Base-by-base conservation (phyloP, 495 filamentous ascomycete genomes). In the Aspergillus haitiensis region DNA sequence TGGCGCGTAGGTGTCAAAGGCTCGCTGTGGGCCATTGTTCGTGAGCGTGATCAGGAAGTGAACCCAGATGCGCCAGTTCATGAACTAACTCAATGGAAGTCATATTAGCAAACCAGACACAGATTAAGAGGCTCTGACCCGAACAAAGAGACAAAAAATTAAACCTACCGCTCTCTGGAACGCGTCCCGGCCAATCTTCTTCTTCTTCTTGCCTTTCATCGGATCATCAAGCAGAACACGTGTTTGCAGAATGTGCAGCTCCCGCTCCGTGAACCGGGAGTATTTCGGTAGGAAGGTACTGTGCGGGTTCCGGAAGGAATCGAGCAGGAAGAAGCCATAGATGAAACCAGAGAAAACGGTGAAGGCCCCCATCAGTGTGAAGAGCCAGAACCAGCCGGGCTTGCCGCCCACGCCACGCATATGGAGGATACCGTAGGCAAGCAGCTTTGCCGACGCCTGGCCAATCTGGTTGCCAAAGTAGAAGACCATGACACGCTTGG, bases 331-430 rank as follows among this genome's bases (percentile, higher is more conserved):
- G 1, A 75, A 68, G 18, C 80, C 47, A 35, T 16, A 58, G 36
- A 51, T 51, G 16, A 58, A 52, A 7, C 56, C 56, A 11, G 18
- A 27, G 5, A 58, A n/a, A 11, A 58, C 56, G 1, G 56, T 58
- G 12, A 58, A 78, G 3, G 78, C 46, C 12, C 58, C 58, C 58
- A 61, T 61, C 16, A 61, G 40, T 6, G 49, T 39, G 33, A 62
- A 62, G n/a, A 62, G 47, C 60, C 60, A 62, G 48, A 52, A 54
- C 60, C 60, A 62, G 13, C 60, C 60, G 1, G 37, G 1, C 55
- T 32, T 15, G 13, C 39, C 60, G 6, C 49, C 47, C 3, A 57
- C 54, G 11, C 60, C 60, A n/a, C 49, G 47, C 60, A 62, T 52
- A 6, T 58, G 60, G 39, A 62, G 48, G 37, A 62, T 62, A 13